These are phyloP conservation scores for Penicillium digitatum DNA, from an alignment of 2,329 filamentous ascomycete genomes.

Conservation along the genomic window DNA sequence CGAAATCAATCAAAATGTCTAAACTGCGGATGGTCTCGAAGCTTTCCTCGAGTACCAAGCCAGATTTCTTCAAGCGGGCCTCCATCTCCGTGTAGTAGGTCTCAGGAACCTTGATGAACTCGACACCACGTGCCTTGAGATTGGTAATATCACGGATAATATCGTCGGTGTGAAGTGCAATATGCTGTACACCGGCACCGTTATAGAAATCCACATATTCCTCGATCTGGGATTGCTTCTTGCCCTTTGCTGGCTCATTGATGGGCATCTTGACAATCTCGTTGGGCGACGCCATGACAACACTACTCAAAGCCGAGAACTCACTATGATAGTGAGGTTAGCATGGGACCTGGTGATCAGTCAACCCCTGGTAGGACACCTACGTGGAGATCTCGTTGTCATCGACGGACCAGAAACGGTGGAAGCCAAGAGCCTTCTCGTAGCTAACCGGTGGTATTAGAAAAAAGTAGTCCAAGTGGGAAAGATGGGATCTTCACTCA, in stretches of 20 bases:
- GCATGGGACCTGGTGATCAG: neutral
- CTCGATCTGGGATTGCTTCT: constrained; percentile 91
- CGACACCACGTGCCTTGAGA: constrained; percentile 78
- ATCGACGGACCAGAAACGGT: constrained; percentile 96
- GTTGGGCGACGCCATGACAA: constrained; percentile 85
- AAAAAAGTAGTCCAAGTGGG: neutral
- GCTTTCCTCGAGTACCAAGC: constrained; percentile 66
- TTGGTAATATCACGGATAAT: constrained; percentile 75
- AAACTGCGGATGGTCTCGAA: constrained; percentile 71
- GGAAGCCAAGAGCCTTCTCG: constrained; percentile 84
- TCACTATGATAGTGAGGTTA: constrained; percentile 46
- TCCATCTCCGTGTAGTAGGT: constrained; percentile 81
- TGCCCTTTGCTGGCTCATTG: constrained; percentile 88
- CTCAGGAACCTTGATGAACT: constrained; percentile 86
- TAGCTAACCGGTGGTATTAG: constrained; percentile 54
- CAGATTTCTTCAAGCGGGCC: constrained; percentile 62
- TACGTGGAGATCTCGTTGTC: constrained; percentile 80
- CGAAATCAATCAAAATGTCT: constrained; percentile 92
- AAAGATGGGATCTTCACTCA: constrained; percentile 28
- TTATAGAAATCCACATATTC: constrained; percentile 89
- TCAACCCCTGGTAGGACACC: constrained; percentile 9
- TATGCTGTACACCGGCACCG: constrained; percentile 87
- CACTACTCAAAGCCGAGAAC: constrained; percentile 79
- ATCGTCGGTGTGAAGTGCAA: constrained; percentile 75
- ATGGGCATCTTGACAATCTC: constrained; percentile 96